Evolutionary conservation across 179 eudicot species (phyloP).

Genomic region (Silene vulgaris): DNA sequence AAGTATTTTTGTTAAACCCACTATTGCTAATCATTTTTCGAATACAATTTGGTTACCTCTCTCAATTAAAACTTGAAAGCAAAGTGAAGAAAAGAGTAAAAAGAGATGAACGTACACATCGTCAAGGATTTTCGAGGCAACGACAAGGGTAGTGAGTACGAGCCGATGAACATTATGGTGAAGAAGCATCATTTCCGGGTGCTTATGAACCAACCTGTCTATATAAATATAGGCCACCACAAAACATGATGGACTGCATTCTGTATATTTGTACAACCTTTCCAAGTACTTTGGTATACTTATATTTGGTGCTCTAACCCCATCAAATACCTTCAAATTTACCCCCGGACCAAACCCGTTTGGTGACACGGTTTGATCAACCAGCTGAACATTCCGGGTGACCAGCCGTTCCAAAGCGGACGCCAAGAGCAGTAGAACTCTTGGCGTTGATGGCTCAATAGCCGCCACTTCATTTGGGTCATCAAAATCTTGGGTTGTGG

Average conservation of each 20-base stretch:
- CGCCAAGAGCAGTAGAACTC: slow-evolving; percentile 57
- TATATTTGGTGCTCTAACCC: slow-evolving; percentile 71
- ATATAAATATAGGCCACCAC: slow-evolving; percentile 83
- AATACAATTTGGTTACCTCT: too few species aligned
- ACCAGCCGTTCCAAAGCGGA: slow-evolving; percentile 60
- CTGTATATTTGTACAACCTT: slow-evolving; percentile 76
- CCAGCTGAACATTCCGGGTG: slow-evolving; percentile 54
- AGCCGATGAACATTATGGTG: slow-evolving; percentile 83
- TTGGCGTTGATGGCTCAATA: slow-evolving; percentile 40
- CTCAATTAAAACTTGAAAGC: too few species aligned
- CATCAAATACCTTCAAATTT: slow-evolving; percentile 61
- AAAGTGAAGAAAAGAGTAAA: slow-evolving; percentile 5
- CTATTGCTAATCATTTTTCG: too few species aligned
- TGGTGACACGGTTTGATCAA: background rate
- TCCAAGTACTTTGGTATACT: slow-evolving; percentile 75
- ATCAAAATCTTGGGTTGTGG: background rate
- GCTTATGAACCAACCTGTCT: slow-evolving; percentile 66
- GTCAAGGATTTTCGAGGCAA: slow-evolving; percentile 85
- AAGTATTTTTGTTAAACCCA: too few species aligned
- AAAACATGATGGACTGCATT: slow-evolving; percentile 89
- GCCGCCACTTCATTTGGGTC: slow-evolving; percentile 36
- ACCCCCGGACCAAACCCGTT: slow-evolving; percentile 27
- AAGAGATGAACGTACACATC: slow-evolving; percentile 55
- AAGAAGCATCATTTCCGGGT: slow-evolving; percentile 64
- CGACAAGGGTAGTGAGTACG: slow-evolving; percentile 70